These are phyloP conservation scores for Arthrobotrys conoides DNA, from an alignment of 2,329 filamentous ascomycete species.

Conservation along the genomic window DNA sequence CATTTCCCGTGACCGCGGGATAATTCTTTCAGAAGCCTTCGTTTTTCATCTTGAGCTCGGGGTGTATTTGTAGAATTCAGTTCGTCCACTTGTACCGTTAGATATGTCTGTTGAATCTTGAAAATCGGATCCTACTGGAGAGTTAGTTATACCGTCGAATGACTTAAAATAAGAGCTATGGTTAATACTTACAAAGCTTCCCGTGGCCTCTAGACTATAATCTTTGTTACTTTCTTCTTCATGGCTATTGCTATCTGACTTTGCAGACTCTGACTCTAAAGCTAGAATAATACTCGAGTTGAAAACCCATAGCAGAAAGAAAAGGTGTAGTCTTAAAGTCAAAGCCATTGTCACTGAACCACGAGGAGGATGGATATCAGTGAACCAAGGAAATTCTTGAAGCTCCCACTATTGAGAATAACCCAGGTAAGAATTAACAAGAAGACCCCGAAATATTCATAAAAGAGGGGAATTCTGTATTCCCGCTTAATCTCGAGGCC, in stretches of 20 bases:
- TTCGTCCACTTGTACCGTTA: neutral
- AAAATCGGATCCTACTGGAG: neutral
- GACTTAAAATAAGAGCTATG: no score
- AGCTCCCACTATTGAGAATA: no score
- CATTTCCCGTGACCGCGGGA: neutral
- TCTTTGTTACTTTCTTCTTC: neutral
- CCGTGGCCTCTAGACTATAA: neutral
- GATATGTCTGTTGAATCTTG: neutral
- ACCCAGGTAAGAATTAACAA: no score
- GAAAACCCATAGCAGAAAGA: neutral
- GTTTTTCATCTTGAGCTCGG: neutral
- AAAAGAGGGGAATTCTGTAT: no score
- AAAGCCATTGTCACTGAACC: neutral
- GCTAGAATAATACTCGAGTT: neutral
- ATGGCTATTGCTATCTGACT: neutral
- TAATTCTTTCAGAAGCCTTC: neutral
- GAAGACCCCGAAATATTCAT: no score
- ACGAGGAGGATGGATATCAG: no score
- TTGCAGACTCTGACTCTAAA: neutral
- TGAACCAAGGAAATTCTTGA: no score
- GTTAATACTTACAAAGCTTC: neutral
- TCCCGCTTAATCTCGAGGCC: no score
- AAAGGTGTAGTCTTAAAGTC: neutral
- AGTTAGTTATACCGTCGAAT: neutral
- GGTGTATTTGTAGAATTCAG: neutral